Evolutionary conservation across 2,329 filamentous ascomycete genomes (phyloP).

Genomic region (Beauveria sp.): DNA sequence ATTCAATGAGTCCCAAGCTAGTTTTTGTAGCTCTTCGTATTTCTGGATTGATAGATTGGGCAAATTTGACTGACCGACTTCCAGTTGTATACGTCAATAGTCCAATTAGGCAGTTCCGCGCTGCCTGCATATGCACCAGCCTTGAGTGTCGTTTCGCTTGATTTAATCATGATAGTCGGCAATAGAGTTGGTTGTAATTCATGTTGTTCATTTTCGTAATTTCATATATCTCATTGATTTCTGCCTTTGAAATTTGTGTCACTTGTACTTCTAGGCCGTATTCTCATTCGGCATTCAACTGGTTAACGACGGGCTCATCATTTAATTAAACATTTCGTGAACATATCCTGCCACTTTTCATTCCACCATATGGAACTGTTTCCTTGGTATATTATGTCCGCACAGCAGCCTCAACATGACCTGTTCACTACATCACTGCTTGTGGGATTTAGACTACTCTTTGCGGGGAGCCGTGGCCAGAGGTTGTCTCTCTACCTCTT

Average conservation of each 20-base stretch:
- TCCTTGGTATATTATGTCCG: background rate
- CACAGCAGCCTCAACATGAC: background rate
- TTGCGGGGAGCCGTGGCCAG: background rate
- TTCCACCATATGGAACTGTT: background rate
- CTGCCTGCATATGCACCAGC: background rate
- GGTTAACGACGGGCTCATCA: background rate
- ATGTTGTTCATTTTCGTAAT: background rate
- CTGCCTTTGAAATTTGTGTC: background rate
- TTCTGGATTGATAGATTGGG: too few species aligned
- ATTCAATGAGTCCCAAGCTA: too few species aligned
- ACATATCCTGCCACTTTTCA: background rate
- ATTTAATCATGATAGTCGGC: background rate
- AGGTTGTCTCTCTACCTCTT: conserved; percentile 27
- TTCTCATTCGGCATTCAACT: background rate
- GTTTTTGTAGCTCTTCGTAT: too few species aligned
- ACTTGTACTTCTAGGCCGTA: background rate
- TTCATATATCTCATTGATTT: background rate
- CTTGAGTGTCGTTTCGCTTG: background rate
- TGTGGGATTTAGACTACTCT: background rate
- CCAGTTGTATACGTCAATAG: too few species aligned
- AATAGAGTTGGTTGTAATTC: background rate
- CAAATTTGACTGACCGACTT: too few species aligned
- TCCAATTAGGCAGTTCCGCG: too few species aligned
- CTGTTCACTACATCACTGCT: background rate
- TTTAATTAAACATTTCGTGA: background rate